Conservation (phyloP, 345 rosid genomes). For the Hibiscus syriacus region DNA sequence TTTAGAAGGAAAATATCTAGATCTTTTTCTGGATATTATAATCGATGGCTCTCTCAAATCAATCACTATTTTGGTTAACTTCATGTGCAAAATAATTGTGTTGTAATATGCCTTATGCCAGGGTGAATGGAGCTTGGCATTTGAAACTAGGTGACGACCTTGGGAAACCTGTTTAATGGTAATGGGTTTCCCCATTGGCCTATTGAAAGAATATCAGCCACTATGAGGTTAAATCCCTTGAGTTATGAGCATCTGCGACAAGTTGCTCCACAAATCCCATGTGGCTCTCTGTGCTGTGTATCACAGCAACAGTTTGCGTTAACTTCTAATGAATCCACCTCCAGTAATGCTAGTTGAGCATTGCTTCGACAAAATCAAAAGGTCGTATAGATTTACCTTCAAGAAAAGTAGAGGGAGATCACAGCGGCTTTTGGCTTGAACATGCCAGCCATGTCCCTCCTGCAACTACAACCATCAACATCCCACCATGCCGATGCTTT, state of each 20-base stretch:
- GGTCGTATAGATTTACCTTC: conserved; percentile 18
- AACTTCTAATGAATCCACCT: not conserved
- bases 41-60: too few species aligned
- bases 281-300: conserved; percentile 44
- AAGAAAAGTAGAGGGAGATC: conserved; percentile 62
- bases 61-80: too few species aligned
- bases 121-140: conserved; percentile 48
- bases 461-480: conserved; percentile 28
- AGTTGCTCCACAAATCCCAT: conserved; percentile 46
- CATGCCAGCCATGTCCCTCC: conserved; percentile 79
- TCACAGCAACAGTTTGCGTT: not conserved
- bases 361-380: not conserved
- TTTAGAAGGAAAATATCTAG: too few species aligned
- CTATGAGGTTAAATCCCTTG: conserved; percentile 58
- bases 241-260: conserved; percentile 35
- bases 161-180: conserved; percentile 43
- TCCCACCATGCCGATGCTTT: conserved; percentile 58
- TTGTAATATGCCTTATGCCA: conserved; percentile 34
- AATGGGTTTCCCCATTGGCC: conserved; percentile 31
- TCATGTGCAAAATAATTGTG: too few species aligned
- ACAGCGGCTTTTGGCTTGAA: conserved; percentile 56
- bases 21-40: too few species aligned
- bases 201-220: conserved; percentile 50
- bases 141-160: conserved; percentile 63
- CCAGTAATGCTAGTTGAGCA: not conserved